A percentile compares a stretch with the other conserved stretches of the same genome.
phyloP scores from a whole-genome alignment of 768 basidiomycete species.

The Russula sp. region DNA sequence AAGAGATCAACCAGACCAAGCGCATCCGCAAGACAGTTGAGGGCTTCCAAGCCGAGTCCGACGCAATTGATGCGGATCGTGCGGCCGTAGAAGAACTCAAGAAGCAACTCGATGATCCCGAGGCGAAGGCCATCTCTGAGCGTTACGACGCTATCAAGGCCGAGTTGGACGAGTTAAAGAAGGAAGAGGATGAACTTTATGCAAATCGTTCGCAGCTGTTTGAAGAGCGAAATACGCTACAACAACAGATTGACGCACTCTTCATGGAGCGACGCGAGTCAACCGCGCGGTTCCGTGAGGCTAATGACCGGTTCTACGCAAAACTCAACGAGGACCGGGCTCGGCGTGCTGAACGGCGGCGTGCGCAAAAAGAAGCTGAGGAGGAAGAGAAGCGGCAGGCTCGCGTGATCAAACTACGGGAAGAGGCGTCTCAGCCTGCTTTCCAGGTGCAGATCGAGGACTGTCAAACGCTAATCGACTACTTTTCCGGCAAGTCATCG shows the following conservation, averaged over 20 bases:
- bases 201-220: slow-evolving; percentile 78
- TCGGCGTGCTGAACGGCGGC: slow-evolving; percentile 71
- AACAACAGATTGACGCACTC: slow-evolving; percentile 64
- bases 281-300: slow-evolving; percentile 67
- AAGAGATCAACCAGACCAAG: slow-evolving; percentile 74
- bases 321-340: slow-evolving; percentile 90
- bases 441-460: slow-evolving; percentile 94
- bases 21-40: slow-evolving; percentile 76
- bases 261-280: slow-evolving; percentile 77
- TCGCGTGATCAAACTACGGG: slow-evolving; percentile 72
- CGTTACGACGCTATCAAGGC: slow-evolving; percentile 77
- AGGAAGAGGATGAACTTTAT: slow-evolving; percentile 80
- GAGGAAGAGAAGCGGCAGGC: slow-evolving; percentile 80
- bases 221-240: slow-evolving; percentile 78
- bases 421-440: slow-evolving; percentile 88
- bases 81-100: slow-evolving; percentile 71
- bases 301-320: slow-evolving; percentile 74
- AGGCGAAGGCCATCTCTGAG: slow-evolving; percentile 73
- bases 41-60: slow-evolving; percentile 73
- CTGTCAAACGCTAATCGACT: slow-evolving; percentile 88
- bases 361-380: slow-evolving; percentile 70
- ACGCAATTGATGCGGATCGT: slow-evolving; percentile 77
- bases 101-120: slow-evolving; percentile 87
- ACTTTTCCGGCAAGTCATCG: slow-evolving; percentile 65
- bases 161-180: slow-evolving; percentile 84